Evolutionary conservation across 129 eudicot genomes (phyloP), one percentile per base, ranked within the genome.

Genomic region (Pulicaria dysenterica): DNA sequence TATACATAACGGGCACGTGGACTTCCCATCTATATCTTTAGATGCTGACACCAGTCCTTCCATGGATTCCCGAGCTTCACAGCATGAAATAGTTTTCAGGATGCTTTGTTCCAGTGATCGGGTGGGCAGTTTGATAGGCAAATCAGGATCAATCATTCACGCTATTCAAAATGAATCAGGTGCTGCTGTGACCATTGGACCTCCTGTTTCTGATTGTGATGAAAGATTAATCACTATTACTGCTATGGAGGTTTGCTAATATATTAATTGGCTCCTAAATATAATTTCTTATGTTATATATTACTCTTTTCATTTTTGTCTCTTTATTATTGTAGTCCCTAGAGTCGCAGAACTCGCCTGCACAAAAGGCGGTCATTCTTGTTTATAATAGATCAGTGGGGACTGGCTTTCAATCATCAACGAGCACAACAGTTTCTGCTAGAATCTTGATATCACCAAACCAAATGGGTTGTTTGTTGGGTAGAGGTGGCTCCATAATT

Each of bases 401-500:
- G 31, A 24, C 66, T 13, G 17, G 11, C 10, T 46, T 82, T 76
- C 55, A 74, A 14, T 67, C 84, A 69, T 61, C 83, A 64, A 76
- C 36, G 56, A 83, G 85, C 15, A 41, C 77, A 13, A 73, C 69
- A 38, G 41, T 85, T 67, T 42, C 75, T 48, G 91, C 92, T 63
- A 82, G 81, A 58, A 63, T 93, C 50, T 66, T 84, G 68, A 88
- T 89, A n/a, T 76, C 90, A 50, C 70, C 83, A 12, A 80, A 72
- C 72, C 95, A 89, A 79, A 83, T 84, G 71, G 98, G 98, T 44
- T 89, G 98, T 83, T 68, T 93, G 76, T 64, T 93, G 83, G 96
- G 98, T 34, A 93, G 87, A 84, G 95, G 96, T 57, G 96, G 98
- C 3, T 76, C 92, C 49, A 87, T 85, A 54, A 77, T 93, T 59